phyloP scores from a whole-genome alignment of 148 eudicot species.

The Chenopodium album region DNA sequence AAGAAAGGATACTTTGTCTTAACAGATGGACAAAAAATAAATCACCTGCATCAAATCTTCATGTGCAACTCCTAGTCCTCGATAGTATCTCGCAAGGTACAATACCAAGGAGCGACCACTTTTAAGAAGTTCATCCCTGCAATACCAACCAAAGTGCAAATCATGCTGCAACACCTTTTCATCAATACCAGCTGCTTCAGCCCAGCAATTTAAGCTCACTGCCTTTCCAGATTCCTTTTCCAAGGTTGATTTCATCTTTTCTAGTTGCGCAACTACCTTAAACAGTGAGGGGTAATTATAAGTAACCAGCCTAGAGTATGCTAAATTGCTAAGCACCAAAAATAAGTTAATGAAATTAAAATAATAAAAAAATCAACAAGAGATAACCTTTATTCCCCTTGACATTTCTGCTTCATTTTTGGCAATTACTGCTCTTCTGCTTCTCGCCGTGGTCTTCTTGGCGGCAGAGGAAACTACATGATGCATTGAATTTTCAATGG shows the following conservation, averaged over 20 bases:
- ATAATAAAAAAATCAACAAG: slow-evolving; percentile 3
- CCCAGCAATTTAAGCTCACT: slow-evolving; percentile 68
- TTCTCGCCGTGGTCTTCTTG: slow-evolving; percentile 33
- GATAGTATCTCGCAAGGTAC: slow-evolving; percentile 69
- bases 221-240: slow-evolving; percentile 65
- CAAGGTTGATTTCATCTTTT: slow-evolving; percentile 50
- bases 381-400: slow-evolving; percentile 66
- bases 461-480: slow-evolving; percentile 30
- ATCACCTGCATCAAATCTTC: slow-evolving; percentile 84
- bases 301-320: background rate
- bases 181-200: slow-evolving; percentile 76
- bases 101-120: slow-evolving; percentile 72
- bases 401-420: slow-evolving; percentile 86
- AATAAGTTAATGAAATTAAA: background rate
- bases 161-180: slow-evolving; percentile 55
- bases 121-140: slow-evolving; percentile 69
- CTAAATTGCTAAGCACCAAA: background rate
- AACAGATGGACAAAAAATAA: background rate
- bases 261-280: slow-evolving; percentile 76
- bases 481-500: slow-evolving; percentile 8
- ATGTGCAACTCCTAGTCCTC: slow-evolving; percentile 60
- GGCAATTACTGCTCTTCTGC: slow-evolving; percentile 41
- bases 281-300: slow-evolving; percentile 13
- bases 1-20: background rate
- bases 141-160: slow-evolving; percentile 72